These are phyloP conservation scores for Penicillium cataractarum DNA, from an alignment of 495 filamentous ascomycete genomes.

Conservation along the genomic window DNA sequence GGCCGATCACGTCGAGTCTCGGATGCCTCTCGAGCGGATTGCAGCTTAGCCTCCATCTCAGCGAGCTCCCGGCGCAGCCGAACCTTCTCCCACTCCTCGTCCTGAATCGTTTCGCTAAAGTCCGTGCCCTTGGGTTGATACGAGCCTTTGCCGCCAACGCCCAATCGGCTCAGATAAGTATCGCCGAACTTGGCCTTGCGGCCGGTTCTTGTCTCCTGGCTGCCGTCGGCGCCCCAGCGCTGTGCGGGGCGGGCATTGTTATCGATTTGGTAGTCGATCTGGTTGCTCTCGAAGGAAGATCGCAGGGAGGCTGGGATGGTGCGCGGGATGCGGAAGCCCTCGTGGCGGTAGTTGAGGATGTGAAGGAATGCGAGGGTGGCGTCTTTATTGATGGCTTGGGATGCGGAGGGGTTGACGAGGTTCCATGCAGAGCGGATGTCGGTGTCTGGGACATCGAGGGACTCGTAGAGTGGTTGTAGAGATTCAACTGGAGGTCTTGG, in stretches of 20 bases:
- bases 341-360: slow-evolving; percentile 91
- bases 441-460: slow-evolving; percentile 92
- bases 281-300: slow-evolving; percentile 87
- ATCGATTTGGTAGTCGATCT: slow-evolving; percentile 94
- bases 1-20: slow-evolving; percentile 64
- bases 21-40: slow-evolving; percentile 70
- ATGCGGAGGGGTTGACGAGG: slow-evolving; percentile 86
- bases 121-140: slow-evolving; percentile 79
- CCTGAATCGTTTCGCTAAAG: slow-evolving; percentile 75
- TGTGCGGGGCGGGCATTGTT: slow-evolving; percentile 58
- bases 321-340: slow-evolving; percentile 91
- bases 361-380: slow-evolving; percentile 93
- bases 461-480: slow-evolving; percentile 82
- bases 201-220: slow-evolving; percentile 77
- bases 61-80: slow-evolving; percentile 86
- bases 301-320: slow-evolving; percentile 89
- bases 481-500: slow-evolving; percentile 62
- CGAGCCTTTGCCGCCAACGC: slow-evolving; percentile 74
- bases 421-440: slow-evolving; percentile 96
- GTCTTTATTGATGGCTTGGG: slow-evolving; percentile 85
- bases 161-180: slow-evolving; percentile 88
- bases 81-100: slow-evolving; percentile 95
- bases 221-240: slow-evolving; percentile 68
- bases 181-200: slow-evolving; percentile 96
- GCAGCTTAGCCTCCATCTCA: slow-evolving; percentile 83